Conservation (phyloP, 2,329 filamentous ascomycete genomes). For the Diatrype stigma region DNA sequence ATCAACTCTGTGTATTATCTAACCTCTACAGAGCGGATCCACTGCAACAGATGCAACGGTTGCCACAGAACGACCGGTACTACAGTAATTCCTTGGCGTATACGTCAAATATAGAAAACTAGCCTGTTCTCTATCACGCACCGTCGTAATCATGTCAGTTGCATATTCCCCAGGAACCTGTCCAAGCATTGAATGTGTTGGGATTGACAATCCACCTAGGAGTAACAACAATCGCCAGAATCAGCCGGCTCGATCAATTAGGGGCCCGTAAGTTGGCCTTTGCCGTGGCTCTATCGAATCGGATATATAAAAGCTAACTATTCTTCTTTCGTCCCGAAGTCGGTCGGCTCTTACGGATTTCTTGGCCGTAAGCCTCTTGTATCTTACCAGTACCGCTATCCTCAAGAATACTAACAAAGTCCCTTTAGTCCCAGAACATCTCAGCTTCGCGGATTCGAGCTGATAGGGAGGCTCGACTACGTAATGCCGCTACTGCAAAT, state of each 20-base stretch:
- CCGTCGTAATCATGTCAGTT: constrained; percentile 13
- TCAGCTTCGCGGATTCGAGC: constrained; percentile 20
- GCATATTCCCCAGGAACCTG: background rate
- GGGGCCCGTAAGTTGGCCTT: constrained; percentile 18
- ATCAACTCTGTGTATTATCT: background rate
- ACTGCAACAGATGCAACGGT: too few relatives aligned
- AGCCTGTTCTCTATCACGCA: background rate
- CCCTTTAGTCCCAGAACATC: constrained; percentile 22
- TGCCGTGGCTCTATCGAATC: background rate
- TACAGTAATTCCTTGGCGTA: too few relatives aligned
- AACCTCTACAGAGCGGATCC: too few relatives aligned
- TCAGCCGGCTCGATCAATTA: constrained; percentile 13
- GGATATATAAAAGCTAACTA: background rate
- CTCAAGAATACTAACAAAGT: background rate
- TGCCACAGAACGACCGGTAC: too few relatives aligned
- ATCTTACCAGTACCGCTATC: background rate
- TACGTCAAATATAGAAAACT: too few relatives aligned
- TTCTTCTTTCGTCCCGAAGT: background rate
- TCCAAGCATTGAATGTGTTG: background rate
- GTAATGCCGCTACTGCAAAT: constrained; percentile 6
- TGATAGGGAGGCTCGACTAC: constrained; percentile 16
- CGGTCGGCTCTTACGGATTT: constrained; percentile 27
- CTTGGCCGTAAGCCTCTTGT: constrained; percentile 13
- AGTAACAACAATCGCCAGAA: constrained; percentile 12
- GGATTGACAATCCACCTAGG: constrained; percentile 8